Percentiles rank a stretch among this genome's conserved stretches.
phyloP scores from a whole-genome alignment of 345 rosid species.

The Salix arbutifolia region DNA sequence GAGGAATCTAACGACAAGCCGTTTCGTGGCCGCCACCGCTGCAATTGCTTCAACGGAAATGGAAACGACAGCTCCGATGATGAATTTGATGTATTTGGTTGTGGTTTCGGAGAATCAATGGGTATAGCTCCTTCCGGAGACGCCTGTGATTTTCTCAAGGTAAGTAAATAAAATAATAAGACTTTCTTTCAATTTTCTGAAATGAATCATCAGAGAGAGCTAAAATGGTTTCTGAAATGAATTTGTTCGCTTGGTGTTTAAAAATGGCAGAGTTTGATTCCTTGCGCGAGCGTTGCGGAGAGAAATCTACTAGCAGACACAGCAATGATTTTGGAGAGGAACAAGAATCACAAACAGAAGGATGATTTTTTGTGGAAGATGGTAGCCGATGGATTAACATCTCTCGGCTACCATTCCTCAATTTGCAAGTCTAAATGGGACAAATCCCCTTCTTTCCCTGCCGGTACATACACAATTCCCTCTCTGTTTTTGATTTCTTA shows the following conservation, averaged over 20 bases:
- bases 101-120: conserved; percentile 37
- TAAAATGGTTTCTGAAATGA: background rate
- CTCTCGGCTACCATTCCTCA: conserved; percentile 64
- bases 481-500: background rate
- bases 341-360: conserved; percentile 59
- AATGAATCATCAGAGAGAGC: background rate
- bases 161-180: conserved; percentile 16
- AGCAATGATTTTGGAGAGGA: conserved; percentile 74
- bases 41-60: conserved; percentile 92
- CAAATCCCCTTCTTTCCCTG: conserved; percentile 60
- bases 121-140: conserved; percentile 43
- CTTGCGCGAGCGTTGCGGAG: conserved; percentile 64
- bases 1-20: conserved; percentile 78
- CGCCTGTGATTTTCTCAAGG: conserved; percentile 65
- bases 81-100: conserved; percentile 55
- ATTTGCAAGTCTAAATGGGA: conserved; percentile 98
- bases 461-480: conserved; percentile 35
- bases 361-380: conserved; percentile 60
- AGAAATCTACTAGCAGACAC: conserved; percentile 78
- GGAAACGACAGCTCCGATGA: conserved; percentile 77
- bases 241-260: background rate
- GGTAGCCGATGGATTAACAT: conserved; percentile 52
- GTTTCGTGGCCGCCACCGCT: conserved; percentile 65
- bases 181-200: background rate
- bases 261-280: conserved; percentile 56